These are phyloP conservation scores for Panicum virgatum DNA, from an alignment of 202 grass and related monocot genomes.

Conservation along the genomic window DNA sequence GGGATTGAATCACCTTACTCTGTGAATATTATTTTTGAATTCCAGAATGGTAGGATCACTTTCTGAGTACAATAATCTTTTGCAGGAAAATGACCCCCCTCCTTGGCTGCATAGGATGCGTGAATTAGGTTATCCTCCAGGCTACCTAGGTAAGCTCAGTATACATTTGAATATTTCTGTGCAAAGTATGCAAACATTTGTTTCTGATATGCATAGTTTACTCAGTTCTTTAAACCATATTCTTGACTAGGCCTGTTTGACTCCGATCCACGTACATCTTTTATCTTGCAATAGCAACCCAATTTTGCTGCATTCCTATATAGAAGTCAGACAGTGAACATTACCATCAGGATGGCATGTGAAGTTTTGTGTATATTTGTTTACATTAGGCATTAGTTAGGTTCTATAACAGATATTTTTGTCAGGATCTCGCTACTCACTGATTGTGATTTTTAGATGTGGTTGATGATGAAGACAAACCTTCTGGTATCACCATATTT, in stretches of 20 bases:
- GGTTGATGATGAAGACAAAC: slow-evolving; percentile 77
- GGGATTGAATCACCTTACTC: not conserved
- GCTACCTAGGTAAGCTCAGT: slow-evolving; percentile 78
- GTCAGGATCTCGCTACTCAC: slow-evolving; percentile 17
- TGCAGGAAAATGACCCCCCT: slow-evolving; percentile 94
- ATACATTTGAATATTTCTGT: slow-evolving; percentile 2
- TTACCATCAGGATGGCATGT: not conserved
- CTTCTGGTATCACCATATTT: slow-evolving; percentile 96
- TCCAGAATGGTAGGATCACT: not conserved
- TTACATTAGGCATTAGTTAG: not conserved
- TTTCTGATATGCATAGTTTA: slow-evolving; percentile 5
- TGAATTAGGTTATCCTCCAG: slow-evolving; percentile 94
- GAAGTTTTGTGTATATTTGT: not conserved
- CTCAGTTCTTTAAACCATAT: slow-evolving; percentile 12
- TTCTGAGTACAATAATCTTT: slow-evolving; percentile 24
- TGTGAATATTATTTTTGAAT: slow-evolving; percentile 7
- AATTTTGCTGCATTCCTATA: not conserved
- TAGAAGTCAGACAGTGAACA: slow-evolving; percentile 4
- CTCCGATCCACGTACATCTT: not conserved
- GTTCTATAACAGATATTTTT: slow-evolving; percentile 27
- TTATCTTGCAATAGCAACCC: not conserved
- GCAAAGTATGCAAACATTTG: not conserved
- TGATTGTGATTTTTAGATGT: slow-evolving; percentile 44
- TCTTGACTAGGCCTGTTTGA: not conserved
- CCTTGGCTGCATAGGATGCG: slow-evolving; percentile 96